Conservation (phyloP, 345 rosid species). For the Hibiscus tridactylites region DNA sequence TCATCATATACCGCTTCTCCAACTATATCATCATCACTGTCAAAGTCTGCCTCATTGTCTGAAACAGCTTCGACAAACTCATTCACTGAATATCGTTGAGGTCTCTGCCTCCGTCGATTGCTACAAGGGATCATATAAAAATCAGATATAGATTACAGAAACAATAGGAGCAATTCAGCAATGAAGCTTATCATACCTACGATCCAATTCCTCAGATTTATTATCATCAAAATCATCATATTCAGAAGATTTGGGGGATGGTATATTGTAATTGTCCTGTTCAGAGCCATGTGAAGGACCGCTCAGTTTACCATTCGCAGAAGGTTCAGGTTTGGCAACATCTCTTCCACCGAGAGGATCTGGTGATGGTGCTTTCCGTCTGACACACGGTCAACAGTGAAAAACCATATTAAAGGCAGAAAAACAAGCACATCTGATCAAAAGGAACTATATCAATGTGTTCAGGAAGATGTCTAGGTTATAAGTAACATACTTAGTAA, state of each 20-base stretch:
- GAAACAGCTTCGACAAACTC: slow-evolving; percentile 73
- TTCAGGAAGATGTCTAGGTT: not conserved
- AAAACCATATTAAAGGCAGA: not conserved
- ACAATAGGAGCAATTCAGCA: not conserved
- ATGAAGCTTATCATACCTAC: slow-evolving; percentile 43
- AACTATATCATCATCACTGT: slow-evolving; percentile 96
- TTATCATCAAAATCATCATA: slow-evolving; percentile 63
- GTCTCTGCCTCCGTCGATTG: slow-evolving; percentile 78
- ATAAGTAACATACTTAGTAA: slow-evolving; percentile 58
- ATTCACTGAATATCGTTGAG: slow-evolving; percentile 75
- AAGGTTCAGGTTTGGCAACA: slow-evolving; percentile 57
- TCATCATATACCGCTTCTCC: slow-evolving; percentile 99
- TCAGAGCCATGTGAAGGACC: slow-evolving; percentile 41
- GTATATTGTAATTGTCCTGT: slow-evolving; percentile 36
- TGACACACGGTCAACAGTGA: slow-evolving; percentile 21
- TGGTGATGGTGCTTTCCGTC: slow-evolving; percentile 85
- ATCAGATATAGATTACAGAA: slow-evolving; percentile 7
- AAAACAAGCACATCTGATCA: not conserved
- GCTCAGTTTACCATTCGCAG: slow-evolving; percentile 57
- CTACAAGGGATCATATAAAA: slow-evolving; percentile 24
- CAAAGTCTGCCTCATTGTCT: slow-evolving; percentile 80
- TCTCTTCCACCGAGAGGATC: slow-evolving; percentile 65
- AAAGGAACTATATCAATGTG: not conserved
- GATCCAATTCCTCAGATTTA: slow-evolving; percentile 46
- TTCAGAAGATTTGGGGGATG: slow-evolving; percentile 58